These are phyloP conservation scores for Suillus lakei DNA, from an alignment of 768 basidiomycete species.

Conservation along the genomic window DNA sequence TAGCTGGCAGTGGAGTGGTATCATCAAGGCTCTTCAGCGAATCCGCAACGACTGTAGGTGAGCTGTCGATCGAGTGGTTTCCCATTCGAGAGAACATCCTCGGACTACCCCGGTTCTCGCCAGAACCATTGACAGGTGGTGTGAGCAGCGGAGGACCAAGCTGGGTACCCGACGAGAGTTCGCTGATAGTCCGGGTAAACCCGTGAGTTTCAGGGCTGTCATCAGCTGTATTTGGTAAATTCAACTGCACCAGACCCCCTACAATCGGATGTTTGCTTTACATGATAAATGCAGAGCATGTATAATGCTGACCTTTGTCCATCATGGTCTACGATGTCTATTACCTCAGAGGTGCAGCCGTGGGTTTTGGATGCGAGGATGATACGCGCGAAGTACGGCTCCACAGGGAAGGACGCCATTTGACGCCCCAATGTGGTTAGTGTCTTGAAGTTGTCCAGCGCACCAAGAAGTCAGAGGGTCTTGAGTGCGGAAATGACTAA, in stretches of 20 bases:
- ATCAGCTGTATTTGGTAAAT: conserved; percentile 45
- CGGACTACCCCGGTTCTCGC: background rate
- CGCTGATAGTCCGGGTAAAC: conserved; percentile 48
- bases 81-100: background rate
- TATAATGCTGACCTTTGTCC: conserved; percentile 54
- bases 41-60: conserved; percentile 11
- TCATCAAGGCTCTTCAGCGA: conserved; percentile 3
- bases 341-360: conserved; percentile 76
- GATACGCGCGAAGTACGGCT: conserved; percentile 79
- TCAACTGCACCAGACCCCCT: conserved; percentile 66
- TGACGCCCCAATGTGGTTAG: conserved; percentile 77
- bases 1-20: conserved; percentile 2
- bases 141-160: conserved; percentile 24
- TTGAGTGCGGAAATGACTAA: conserved; percentile 67
- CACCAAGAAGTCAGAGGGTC: conserved; percentile 79
- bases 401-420: conserved; percentile 94
- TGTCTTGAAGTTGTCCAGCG: conserved; percentile 65
- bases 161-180: conserved; percentile 44
- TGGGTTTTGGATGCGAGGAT: conserved; percentile 77
- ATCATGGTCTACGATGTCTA: conserved; percentile 81
- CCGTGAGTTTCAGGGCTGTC: conserved; percentile 35
- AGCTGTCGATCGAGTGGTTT: conserved; percentile 9
- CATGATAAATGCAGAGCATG: background rate
- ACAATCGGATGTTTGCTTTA: background rate
- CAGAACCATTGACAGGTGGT: conserved; percentile 10